phyloP scores from a whole-genome alignment of 23 red algal genomes.

The Gracilaria domingensis region DNA sequence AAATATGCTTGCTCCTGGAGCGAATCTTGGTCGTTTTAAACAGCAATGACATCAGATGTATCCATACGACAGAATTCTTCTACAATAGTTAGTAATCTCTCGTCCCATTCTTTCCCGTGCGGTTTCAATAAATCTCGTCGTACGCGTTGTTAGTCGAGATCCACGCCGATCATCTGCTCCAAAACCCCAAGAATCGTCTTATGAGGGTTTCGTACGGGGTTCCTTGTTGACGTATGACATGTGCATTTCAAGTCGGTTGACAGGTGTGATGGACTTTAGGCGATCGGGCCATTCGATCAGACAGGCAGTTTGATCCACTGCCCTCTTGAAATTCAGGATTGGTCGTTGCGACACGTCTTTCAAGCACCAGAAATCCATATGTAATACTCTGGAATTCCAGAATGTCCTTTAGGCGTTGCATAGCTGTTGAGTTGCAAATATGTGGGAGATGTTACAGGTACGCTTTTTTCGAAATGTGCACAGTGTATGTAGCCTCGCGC shows the following conservation, averaged over 20 bases:
- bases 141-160: background rate
- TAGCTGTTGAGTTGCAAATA: conserved; percentile 87
- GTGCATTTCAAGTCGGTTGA: conserved; percentile 42
- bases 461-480: conserved; percentile 33
- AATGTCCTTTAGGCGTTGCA: background rate
- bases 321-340: conserved; percentile 74
- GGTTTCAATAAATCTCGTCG: conserved; percentile 27
- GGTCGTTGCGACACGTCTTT: conserved; percentile 44
- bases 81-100: background rate
- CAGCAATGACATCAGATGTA: background rate
- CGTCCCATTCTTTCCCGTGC: conserved; percentile 24
- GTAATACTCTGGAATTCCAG: conserved; percentile 60
- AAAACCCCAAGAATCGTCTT: conserved; percentile 68
- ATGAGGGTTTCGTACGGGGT: background rate
- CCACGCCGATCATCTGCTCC: conserved; percentile 1
- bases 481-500: conserved; percentile 82
- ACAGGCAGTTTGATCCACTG: conserved; percentile 54
- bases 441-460: conserved; percentile 85
- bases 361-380: conserved; percentile 92
- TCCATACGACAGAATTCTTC: background rate
- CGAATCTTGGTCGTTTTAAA: background rate
- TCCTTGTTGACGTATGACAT: conserved; percentile 17
- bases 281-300: conserved; percentile 94
- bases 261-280: conserved; percentile 28
- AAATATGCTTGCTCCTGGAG: too few relatives aligned